These are phyloP conservation scores for Pythium utonaiense DNA, from an alignment of 352 stramenopile genomes.

Conservation along the genomic window DNA sequence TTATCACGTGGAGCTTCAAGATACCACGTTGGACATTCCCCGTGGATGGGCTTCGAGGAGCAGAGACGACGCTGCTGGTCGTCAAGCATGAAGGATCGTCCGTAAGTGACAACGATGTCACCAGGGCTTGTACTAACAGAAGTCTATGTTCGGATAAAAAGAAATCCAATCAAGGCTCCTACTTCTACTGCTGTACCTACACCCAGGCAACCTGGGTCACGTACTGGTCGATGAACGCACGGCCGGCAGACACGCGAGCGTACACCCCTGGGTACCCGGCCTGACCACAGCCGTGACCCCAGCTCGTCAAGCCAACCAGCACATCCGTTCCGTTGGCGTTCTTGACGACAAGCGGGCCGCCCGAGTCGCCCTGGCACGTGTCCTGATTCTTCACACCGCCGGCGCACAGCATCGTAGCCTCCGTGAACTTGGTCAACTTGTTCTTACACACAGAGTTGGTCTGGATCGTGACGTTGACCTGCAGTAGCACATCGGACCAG, in stretches of 20 bases:
- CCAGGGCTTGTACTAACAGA: no score
- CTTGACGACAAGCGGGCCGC: conserved; percentile 31
- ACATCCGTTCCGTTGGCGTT: conserved; percentile 22
- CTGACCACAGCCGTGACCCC: conserved; percentile 36
- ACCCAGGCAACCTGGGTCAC: conserved; percentile 10
- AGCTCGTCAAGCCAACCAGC: conserved; percentile 34
- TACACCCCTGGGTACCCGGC: conserved; percentile 40
- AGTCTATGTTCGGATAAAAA: no score
- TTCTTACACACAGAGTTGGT: conserved; percentile 26
- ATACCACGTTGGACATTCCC: no score
- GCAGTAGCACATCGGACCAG: conserved; percentile 18
- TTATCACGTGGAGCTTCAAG: no score
- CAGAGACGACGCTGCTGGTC: no score
- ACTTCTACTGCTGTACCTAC: background rate
- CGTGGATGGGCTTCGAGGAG: no score
- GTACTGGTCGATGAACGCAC: conserved; percentile 23
- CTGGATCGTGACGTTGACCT: conserved; percentile 26
- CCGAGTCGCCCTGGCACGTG: conserved; percentile 36
- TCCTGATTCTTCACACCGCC: conserved; percentile 29
- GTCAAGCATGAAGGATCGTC: no score
- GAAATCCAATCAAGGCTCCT: no score
- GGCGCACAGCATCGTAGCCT: conserved; percentile 40
- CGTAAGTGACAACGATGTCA: no score
- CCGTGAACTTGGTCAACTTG: conserved; percentile 10
- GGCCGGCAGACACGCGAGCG: conserved; percentile 28